phyloP scores from a whole-genome alignment of 2,329 filamentous ascomycete genomes.

The Phaeosphaeriaceae sp. region DNA sequence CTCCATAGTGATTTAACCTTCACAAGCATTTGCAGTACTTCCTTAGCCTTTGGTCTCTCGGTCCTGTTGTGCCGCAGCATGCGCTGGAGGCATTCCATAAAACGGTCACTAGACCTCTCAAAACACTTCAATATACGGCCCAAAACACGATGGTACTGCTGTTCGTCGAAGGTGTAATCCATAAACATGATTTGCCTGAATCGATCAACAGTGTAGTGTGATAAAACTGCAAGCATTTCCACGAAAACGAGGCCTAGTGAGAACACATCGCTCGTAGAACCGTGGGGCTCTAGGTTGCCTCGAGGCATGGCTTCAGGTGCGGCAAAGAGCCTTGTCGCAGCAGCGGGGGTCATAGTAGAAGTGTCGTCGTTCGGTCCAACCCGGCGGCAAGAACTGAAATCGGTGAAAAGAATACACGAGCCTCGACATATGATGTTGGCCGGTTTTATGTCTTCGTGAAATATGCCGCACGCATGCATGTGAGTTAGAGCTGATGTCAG shows the following conservation, averaged over 20 bases:
- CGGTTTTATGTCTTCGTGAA: slow-evolving; percentile 25
- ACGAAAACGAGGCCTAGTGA: slow-evolving; percentile 21
- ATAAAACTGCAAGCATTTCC: slow-evolving; percentile 15
- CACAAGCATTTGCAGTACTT: no score
- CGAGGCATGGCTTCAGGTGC: slow-evolving; percentile 11
- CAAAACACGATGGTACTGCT: no score
- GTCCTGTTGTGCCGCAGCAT: no score
- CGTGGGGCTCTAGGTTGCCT: slow-evolving; percentile 4
- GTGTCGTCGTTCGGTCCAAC: slow-evolving; percentile 6
- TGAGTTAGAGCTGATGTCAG: slow-evolving; percentile 15
- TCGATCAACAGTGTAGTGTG: background rate
- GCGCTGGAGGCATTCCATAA: no score
- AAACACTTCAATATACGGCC: no score
- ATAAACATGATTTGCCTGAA: no score
- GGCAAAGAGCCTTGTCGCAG: slow-evolving; percentile 9
- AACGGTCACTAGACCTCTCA: no score
- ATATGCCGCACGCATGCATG: slow-evolving; percentile 9
- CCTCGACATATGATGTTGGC: slow-evolving; percentile 15
- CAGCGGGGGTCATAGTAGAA: slow-evolving; percentile 9
- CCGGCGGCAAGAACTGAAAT: slow-evolving; percentile 18
- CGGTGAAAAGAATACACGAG: slow-evolving; percentile 15
- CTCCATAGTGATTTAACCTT: no score
- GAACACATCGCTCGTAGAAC: slow-evolving; percentile 18
- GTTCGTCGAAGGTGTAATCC: no score
- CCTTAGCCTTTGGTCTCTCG: no score